Evolutionary conservation across 768 basidiomycete genomes (phyloP), one percentile per base, ranked within the genome.

Genomic region (Tricholomella constricta): DNA sequence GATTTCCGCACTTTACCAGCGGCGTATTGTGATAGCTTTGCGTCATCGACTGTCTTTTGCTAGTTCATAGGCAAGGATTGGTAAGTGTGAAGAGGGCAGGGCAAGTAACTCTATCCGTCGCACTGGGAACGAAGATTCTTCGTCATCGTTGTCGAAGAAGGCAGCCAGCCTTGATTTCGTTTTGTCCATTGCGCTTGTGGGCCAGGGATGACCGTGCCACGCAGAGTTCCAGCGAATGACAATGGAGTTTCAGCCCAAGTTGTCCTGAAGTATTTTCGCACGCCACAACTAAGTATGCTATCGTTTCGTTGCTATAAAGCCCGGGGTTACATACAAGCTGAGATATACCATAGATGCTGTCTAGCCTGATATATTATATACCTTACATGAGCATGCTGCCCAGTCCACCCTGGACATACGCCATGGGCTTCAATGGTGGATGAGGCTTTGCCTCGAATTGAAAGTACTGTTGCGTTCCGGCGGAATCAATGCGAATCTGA

Each of bases 351-450:
- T 4, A 37, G 36, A 37, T 37, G 15, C 3, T 37, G 36, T 12
- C 41, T 43, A n/a, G 15, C 1, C 20, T 6, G 6, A 19, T 32
- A 15, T 22, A 46, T 35, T 17, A 34, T 26, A 32, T 27, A 52
- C 43, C 26, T 71, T 76, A 87, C 87, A 88, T 84, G 76, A 91
- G 80, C 72, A 92, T 68, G 60, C 71, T 84, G 14, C 81, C 78
- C 49, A 92, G 67, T 8, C 87, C 86, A 19, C 83, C 81, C 55
- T 78, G 80, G 1, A 86, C 78, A 59, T 93, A 96, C 2, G 94
- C 94, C 94, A 97, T 97, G 9, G 94, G 94, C 65, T 86, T 90
- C 77, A 95, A 76, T 25, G 91, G 86, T 20, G 94, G 94, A 73
- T 97, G 94, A 29, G 88, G 85, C 43, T 81, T 83, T 10, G 94